Evolutionary conservation across 2,329 filamentous ascomycete genomes (phyloP), one percentile per base, ranked within the genome.

Genomic region (Colletotrichum musae): DNA sequence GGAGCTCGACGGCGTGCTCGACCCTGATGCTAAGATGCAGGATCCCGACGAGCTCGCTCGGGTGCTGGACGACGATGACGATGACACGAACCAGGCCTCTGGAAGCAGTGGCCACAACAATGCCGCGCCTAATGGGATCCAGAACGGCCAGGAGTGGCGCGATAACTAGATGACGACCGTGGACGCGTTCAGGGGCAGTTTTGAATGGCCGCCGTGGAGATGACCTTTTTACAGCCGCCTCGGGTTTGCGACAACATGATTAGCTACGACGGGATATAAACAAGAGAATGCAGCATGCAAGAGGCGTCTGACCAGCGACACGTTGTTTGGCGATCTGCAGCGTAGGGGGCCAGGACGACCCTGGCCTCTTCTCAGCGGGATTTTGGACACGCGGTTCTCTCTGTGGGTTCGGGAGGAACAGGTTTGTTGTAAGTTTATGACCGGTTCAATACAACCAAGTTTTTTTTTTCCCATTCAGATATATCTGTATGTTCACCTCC

Each of bases 1-100:
- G 54, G 81, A 84, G 61, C 77, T 87, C 28, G 81, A 81, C 24
- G 83, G 80, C 2, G 79, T 78, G 36, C 80, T 87, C 6, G 89
- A 91, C 73, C 87, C 88, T 0, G 89, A 91, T 74, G 89, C 89
- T 45, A 89, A 85, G 81, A 91, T 92, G 89, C 84, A 85, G 72
- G 89, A 92, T 70, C 89, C 89, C 0, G 89, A 92, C 75, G 90
- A 92, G 77, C 81, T 92, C 64, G 89, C 89, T 2, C 83, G 82
- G 67, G 89, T 85, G 10, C 79, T 92, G 50, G 86, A 88, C 28
- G 86, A 89, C 39, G 87, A 88, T 16, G 85, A 87, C 5, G 86
- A 87, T 2, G 85, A 78, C 18, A 83, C 70, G 75, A 60, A 47
- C 78, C 68, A 68, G n/a, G 68, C 59, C 5, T 61, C 64, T 12